Conservation (phyloP, 305 asterid genomes). For the Striga hermonthica region DNA sequence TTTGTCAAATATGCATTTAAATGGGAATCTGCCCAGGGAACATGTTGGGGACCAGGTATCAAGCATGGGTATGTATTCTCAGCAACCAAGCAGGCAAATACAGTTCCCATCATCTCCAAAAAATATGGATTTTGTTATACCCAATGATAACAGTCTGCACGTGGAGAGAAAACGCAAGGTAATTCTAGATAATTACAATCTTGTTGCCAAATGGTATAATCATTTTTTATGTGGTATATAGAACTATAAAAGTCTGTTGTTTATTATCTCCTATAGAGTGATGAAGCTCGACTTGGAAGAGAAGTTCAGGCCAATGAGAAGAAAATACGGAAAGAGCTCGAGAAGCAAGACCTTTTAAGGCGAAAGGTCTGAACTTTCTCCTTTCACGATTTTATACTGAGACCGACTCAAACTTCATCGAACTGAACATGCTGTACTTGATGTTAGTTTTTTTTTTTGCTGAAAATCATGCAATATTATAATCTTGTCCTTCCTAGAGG, state of each 20-base stretch:
- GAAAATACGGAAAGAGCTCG: slow-evolving; percentile 77
- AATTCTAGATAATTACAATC: slow-evolving; percentile 27
- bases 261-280: slow-evolving; percentile 46
- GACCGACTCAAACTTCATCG: background rate
- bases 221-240: background rate
- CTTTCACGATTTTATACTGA: slow-evolving; percentile 9
- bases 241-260: slow-evolving; percentile 20
- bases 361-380: slow-evolving; percentile 56
- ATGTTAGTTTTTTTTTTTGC: background rate
- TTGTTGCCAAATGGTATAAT: slow-evolving; percentile 16
- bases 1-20: slow-evolving; percentile 46
- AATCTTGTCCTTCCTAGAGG: slow-evolving; percentile 46
- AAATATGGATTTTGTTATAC: slow-evolving; percentile 42
- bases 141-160: slow-evolving; percentile 49
- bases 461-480: slow-evolving; percentile 31
- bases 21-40: slow-evolving; percentile 63
- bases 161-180: slow-evolving; percentile 90
- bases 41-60: slow-evolving; percentile 64
- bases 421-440: no score
- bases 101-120: slow-evolving; percentile 48
- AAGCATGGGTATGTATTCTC: slow-evolving; percentile 48
- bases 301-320: slow-evolving; percentile 78
- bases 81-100: slow-evolving; percentile 46
- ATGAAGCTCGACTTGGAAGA: slow-evolving; percentile 63
- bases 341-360: slow-evolving; percentile 73